Evolutionary conservation across 257 asterid genomes (phyloP), one percentile per base, ranked within the genome.

Genomic region (Eustoma russellianum): DNA sequence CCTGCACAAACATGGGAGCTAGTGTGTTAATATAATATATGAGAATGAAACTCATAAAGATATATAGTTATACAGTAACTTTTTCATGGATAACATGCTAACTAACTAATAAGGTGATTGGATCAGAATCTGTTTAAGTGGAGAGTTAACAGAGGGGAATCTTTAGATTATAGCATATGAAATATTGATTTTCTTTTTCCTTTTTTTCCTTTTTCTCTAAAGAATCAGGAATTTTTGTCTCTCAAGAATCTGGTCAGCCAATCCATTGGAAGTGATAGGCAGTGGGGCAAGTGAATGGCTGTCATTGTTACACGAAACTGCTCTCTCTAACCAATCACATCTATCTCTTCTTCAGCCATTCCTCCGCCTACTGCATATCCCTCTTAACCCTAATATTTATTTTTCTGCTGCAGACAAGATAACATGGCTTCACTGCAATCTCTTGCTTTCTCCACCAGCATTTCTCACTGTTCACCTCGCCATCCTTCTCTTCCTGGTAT

Each of bases 381-480:
- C 64, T 67, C 44, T 16, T 16, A 24, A 24, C 30, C 30, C 3
- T 24, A 15, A 28, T 16, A 14, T 2, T 16, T n/a, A 53, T 41
- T 34, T 61, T 48, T 61, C 57, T 15, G n/a, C n/a, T 48, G 41
- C 30, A 45, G 11, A 24, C n/a, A n/a, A n/a, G n/a, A n/a, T 4
- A 24, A 24, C 30, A 78, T 80, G 91, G 91, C 96, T 52, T 66
- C 84, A 53, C 77, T 84, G 51, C 96, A 77, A 34, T 84, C 85
- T 15, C 61, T 82, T 50, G 84, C 74, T 60, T 72, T 75, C 74
- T 74, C 83, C 34, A 72, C 89, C 35, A 69, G 79, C 17, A 51
- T 71, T 66, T 80, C 95, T 53, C 88, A 48, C 7, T 62, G 53
- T 66, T 73, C 80, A 5, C 68, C 60, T 55, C 79, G 65, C 0